Evolutionary conservation across 2,329 filamentous ascomycete genomes (phyloP).

Genomic region (Penicillium sp.): DNA sequence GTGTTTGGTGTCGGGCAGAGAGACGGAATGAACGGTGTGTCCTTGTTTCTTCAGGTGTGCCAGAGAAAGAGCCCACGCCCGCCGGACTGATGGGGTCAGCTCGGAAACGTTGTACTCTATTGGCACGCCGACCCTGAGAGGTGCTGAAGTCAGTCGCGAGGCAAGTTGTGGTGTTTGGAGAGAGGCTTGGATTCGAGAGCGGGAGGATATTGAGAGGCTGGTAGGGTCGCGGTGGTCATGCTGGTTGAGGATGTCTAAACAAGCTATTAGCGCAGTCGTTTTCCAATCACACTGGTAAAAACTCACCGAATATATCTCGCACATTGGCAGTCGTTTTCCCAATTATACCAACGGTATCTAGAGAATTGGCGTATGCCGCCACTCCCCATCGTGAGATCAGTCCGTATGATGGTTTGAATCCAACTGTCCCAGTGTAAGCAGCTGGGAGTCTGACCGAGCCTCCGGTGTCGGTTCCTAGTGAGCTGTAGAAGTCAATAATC

Average conservation of each 20-base stretch:
- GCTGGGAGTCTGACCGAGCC: constrained; percentile 81
- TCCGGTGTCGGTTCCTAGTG: constrained; percentile 86
- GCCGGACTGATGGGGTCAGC: constrained; percentile 59
- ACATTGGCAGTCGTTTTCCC: constrained; percentile 49
- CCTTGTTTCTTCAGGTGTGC: constrained; percentile 54
- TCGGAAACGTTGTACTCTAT: constrained; percentile 81
- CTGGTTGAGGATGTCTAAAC: constrained; percentile 43
- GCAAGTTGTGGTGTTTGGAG: constrained; percentile 24
- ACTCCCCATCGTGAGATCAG: constrained; percentile 77
- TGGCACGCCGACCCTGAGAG: constrained; percentile 51
- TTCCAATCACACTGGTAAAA: too few relatives aligned
- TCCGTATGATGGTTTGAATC: constrained; percentile 88
- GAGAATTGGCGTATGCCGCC: constrained; percentile 81
- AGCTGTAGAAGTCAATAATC: constrained; percentile 37
- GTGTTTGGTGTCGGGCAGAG: constrained; percentile 71
- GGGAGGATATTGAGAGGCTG: constrained; percentile 51
- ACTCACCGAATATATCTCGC: constrained; percentile 43
- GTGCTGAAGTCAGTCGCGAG: constrained; percentile 19
- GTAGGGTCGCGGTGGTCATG: constrained; percentile 69
- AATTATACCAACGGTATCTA: constrained; percentile 80
- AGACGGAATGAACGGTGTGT: constrained; percentile 64
- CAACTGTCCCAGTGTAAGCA: constrained; percentile 72
- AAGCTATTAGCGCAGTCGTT: constrained; percentile 9
- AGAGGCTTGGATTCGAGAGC: constrained; percentile 44
- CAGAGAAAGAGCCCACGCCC: constrained; percentile 60